phyloP scores from a whole-genome alignment of 805 yeast species.

The Pichia thaimueangensis region DNA sequence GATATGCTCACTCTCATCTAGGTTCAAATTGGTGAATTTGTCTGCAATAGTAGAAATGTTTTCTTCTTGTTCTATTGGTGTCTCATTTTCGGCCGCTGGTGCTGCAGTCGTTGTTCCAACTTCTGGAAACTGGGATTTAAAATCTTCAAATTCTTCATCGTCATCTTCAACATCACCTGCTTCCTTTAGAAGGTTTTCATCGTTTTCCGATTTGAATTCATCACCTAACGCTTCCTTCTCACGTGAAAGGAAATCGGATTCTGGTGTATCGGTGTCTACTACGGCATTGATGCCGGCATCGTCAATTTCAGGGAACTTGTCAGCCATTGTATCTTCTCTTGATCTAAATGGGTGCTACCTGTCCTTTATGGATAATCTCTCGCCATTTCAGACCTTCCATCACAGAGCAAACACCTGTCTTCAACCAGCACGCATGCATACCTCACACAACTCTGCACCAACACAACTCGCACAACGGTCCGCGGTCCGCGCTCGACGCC shows the following conservation, averaged over 20 bases:
- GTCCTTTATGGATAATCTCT: too few relatives aligned
- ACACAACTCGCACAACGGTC: too few relatives aligned
- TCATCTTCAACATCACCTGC: conserved; percentile 32
- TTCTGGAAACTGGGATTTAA: conserved; percentile 60
- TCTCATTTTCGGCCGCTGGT: not conserved
- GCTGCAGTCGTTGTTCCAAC: conserved; percentile 29
- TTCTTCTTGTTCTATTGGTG: not conserved
- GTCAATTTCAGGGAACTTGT: conserved; percentile 67
- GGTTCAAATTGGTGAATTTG: conserved; percentile 32
- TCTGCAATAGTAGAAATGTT: conserved; percentile 38
- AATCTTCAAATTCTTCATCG: conserved; percentile 47
- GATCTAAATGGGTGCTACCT: too few relatives aligned
- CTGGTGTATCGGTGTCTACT: conserved; percentile 20
- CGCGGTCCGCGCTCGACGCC: too few relatives aligned
- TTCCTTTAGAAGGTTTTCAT: conserved; percentile 34
- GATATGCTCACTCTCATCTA: conserved; percentile 51
- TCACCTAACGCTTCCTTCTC: conserved; percentile 66
- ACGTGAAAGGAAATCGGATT: conserved; percentile 53
- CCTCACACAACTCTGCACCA: too few relatives aligned
- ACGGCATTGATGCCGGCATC: conserved; percentile 31
- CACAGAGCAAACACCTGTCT: too few relatives aligned
- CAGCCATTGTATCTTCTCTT: conserved; percentile 49
- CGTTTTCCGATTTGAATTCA: conserved; percentile 63
- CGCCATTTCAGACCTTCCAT: too few relatives aligned
- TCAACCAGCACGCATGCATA: too few relatives aligned